phyloP scores from a whole-genome alignment of 2,329 filamentous ascomycete species.

The Akanthomyces muscarius region DNA sequence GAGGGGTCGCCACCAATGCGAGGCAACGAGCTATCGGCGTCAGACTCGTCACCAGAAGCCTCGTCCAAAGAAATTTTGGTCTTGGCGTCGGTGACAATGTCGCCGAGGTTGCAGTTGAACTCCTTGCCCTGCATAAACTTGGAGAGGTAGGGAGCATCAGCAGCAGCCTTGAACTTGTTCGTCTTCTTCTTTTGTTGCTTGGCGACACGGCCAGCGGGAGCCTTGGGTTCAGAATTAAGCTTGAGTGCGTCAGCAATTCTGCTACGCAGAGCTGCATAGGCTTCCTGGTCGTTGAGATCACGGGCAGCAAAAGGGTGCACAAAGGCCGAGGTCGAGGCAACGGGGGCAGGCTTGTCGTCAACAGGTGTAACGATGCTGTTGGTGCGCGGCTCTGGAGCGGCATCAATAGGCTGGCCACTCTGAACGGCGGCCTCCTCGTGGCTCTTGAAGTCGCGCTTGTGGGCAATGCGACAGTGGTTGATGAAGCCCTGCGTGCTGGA shows the following conservation, averaged over 20 bases:
- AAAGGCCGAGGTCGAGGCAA: constrained; percentile 20
- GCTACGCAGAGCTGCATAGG: constrained; percentile 46
- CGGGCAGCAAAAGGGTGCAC: constrained; percentile 33
- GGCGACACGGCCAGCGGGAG: constrained; percentile 42
- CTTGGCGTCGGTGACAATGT: constrained; percentile 57
- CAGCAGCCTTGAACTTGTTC: constrained; percentile 41
- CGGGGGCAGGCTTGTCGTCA: constrained; percentile 17
- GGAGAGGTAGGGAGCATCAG: constrained; percentile 64
- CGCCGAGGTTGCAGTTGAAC: constrained; percentile 55
- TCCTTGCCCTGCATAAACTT: constrained; percentile 59
- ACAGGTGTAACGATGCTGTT: neutral
- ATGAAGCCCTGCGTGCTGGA: constrained; percentile 98
- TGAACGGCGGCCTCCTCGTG: constrained; percentile 90
- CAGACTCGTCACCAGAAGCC: constrained; percentile 52
- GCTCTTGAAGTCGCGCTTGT: constrained; percentile 89
- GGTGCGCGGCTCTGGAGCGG: constrained; percentile 20
- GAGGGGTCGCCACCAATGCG: constrained; percentile 19
- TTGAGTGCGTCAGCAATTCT: constrained; percentile 53
- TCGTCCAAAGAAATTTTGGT: constrained; percentile 49
- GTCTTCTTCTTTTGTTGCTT: constrained; percentile 26
- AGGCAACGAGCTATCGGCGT: constrained; percentile 33
- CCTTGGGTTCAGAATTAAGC: constrained; percentile 48
- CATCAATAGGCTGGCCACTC: constrained; percentile 77
- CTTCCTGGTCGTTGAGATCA: constrained; percentile 52
- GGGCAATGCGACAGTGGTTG: constrained; percentile 96